A percentile compares a stretch with the other conserved stretches of the same genome.
Evolutionary conservation across 176 grass and related monocot species (phyloP).

Genomic region (Carex scoparia): DNA sequence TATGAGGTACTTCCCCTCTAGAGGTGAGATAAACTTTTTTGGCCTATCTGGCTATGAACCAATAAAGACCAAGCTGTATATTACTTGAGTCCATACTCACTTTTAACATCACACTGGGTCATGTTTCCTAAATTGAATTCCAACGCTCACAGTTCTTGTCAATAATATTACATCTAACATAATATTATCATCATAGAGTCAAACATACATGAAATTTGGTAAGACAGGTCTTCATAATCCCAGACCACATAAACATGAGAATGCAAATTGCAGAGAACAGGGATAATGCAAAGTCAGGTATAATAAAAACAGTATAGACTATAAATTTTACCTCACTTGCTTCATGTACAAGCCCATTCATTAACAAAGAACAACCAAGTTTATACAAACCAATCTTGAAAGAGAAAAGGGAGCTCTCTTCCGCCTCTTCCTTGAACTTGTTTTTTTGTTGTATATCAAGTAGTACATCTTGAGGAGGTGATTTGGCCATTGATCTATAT

Average conservation of each 20-base stretch:
- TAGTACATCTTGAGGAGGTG: slow-evolving; percentile 87
- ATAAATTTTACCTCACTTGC: slow-evolving; percentile 61
- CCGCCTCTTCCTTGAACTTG: slow-evolving; percentile 60
- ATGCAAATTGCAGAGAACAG: neutral
- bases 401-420: slow-evolving; percentile 79
- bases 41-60: neutral
- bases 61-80: neutral
- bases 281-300: neutral
- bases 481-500: slow-evolving; percentile 74
- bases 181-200: neutral
- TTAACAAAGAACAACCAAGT: slow-evolving; percentile 71
- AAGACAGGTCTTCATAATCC: neutral
- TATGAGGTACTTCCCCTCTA: neutral
- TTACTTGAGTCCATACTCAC: neutral
- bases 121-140: neutral
- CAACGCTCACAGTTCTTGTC: neutral
- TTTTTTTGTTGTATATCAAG: slow-evolving; percentile 66
- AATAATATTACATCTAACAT: neutral
- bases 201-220: slow-evolving; percentile 1
- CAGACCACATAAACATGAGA: neutral
- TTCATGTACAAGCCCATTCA: slow-evolving; percentile 95
- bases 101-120: neutral
- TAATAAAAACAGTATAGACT: neutral
- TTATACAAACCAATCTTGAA: slow-evolving; percentile 82
- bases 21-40: neutral